Base-by-base conservation (phyloP, 352 stramenopile species). In the Hyaloperonospora brassicae region DNA sequence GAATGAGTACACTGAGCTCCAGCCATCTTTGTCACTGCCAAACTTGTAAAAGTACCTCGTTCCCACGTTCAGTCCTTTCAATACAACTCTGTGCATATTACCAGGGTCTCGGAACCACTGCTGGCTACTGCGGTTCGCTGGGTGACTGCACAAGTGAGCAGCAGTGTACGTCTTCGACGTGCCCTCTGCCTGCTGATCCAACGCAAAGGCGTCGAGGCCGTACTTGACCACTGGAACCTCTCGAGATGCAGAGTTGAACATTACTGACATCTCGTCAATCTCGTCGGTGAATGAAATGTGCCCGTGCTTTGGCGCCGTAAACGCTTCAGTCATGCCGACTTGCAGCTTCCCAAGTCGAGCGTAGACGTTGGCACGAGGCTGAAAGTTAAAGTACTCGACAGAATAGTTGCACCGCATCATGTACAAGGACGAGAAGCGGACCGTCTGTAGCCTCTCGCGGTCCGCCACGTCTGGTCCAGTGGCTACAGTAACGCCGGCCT, bases 371-470 rank as follows among this genome's bases (percentile, higher is more conserved):
- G 54, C 55, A 56, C 67, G 64, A 22, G 73, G 42, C 50, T 73
- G 57, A 47, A 76, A 86, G 52, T 84, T 76, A 44, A 80, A 77
- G 52, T 87, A 89, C 47, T 71, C 53, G 38, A 81, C 71, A 6
- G 55, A 68, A 55, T 87, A 89, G 47, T 79, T 76, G 68, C 79
- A 87, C 23, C 76, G 74, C 70, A 89, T 81, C 79, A 89, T 87
- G 46, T 74, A 78, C n/a, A 89, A 66, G 47, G 66, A 70, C 34
- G 70, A 66, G 55, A 89, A 87, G 25, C 77, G 76, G 34, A 86
- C 70, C 5, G 72, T 78, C 38, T 66, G 43, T 31, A 59, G 25
- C 10, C 62, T 43, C 1, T 53, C 35, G 12, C 61, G 50, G 24
- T 78, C 61, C 17, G 17, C 17, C 5, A 61, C 57, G 7, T 45